These are phyloP conservation scores for Botryotinia convoluta DNA, from an alignment of 2,329 filamentous ascomycete species.

Conservation along the genomic window DNA sequence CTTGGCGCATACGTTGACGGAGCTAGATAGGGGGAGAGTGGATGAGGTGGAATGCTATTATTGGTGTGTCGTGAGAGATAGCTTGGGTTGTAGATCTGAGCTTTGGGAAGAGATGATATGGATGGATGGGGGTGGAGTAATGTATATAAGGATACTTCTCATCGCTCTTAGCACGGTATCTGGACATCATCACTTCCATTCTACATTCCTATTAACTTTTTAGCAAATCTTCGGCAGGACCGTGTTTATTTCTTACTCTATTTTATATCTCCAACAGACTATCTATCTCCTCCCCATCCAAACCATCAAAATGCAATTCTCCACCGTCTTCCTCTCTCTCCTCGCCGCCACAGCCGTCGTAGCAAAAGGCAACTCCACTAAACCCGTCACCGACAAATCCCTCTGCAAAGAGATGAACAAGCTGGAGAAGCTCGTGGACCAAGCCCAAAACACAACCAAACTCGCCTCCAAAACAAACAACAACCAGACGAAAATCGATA, in stretches of 20 bases:
- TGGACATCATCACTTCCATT: conserved; percentile 19
- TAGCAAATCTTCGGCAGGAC: conserved; percentile 9
- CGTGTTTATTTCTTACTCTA: conserved; percentile 1
- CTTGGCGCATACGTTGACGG: not conserved
- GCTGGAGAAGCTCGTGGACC: conserved; percentile 36
- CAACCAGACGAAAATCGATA: conserved; percentile 41
- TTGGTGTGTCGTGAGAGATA: not conserved
- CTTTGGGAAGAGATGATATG: too few species aligned
- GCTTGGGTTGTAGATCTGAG: not conserved
- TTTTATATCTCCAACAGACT: not conserved
- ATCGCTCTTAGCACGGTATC: not conserved
- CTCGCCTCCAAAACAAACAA: conserved; percentile 39
- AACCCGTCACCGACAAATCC: conserved; percentile 34
- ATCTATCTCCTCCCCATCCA: not conserved
- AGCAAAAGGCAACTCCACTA: conserved; percentile 38
- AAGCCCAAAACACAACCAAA: conserved; percentile 41
- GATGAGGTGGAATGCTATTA: not conserved
- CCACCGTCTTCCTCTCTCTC: conserved; percentile 30
- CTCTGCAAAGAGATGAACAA: conserved; percentile 40
- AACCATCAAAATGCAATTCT: conserved; percentile 28
- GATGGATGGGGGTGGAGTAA: not conserved
- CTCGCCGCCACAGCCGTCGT: conserved; percentile 29
- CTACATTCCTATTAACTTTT: not conserved
- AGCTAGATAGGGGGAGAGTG: not conserved
- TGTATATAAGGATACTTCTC: conserved; percentile 15